A percentile compares a stretch with the other conserved stretches of the same genome.
Conservation (phyloP, 2,329 filamentous ascomycete genomes). For the Ophiostoma ips region DNA sequence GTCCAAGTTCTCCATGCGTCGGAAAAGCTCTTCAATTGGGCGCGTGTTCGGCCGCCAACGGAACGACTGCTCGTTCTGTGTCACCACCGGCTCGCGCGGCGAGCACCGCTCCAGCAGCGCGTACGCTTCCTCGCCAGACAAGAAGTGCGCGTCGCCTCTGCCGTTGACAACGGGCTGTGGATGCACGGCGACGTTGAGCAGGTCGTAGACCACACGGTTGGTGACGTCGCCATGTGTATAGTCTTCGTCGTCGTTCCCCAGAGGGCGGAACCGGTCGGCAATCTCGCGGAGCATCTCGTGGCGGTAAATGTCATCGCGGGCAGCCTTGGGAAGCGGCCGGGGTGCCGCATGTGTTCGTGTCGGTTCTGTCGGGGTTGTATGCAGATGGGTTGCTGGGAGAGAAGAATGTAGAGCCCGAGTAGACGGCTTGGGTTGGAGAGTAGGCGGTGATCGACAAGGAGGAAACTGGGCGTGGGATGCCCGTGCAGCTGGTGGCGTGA, state of each 20-base stretch:
- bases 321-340: neutral
- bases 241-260: neutral
- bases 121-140: constrained; percentile 13
- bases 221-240: constrained; percentile 12
- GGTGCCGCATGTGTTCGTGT: neutral
- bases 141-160: constrained; percentile 9
- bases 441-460: neutral
- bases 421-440: neutral
- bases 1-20: constrained; percentile 18
- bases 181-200: constrained; percentile 8
- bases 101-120: constrained; percentile 11
- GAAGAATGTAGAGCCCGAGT: neutral
- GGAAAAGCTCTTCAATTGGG: constrained; percentile 17
- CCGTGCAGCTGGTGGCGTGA: neutral
- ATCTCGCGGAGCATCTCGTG: constrained; percentile 10
- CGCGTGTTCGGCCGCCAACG: constrained; percentile 14
- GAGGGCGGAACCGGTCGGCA: neutral
- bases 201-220: constrained; percentile 9
- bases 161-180: neutral
- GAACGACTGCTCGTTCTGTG: constrained; percentile 17
- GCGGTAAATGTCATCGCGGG: constrained; percentile 10
- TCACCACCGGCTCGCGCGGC: constrained; percentile 15
- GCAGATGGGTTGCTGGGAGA: neutral
- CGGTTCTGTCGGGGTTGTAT: neutral
- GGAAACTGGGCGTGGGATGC: too few species aligned